Evolutionary conservation across 2,329 filamentous ascomycete species (phyloP).

Genomic region (Ophiostoma novo-ulmi): DNA sequence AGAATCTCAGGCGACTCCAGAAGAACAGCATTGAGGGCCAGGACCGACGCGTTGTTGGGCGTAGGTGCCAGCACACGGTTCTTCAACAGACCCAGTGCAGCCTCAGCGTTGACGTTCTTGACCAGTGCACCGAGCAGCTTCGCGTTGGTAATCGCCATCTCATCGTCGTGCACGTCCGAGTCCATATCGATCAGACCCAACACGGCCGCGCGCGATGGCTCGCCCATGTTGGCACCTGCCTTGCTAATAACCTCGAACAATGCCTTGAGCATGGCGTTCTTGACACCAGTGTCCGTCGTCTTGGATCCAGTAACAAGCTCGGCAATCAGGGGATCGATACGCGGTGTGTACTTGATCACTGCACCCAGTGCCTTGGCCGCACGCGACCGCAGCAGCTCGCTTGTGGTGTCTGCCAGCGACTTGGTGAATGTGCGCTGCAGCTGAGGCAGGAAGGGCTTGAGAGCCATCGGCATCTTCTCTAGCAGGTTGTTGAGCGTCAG

Average conservation of each 20-base stretch:
- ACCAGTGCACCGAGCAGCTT: slow-evolving; percentile 84
- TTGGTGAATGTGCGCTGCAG: slow-evolving; percentile 96
- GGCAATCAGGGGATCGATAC: slow-evolving; percentile 86
- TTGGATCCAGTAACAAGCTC: slow-evolving; percentile 95
- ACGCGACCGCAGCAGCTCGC: slow-evolving; percentile 77
- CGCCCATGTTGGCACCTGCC: slow-evolving; percentile 90
- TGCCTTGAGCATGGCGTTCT: slow-evolving; percentile 93
- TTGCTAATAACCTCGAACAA: slow-evolving; percentile 95
- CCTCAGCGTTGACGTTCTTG: slow-evolving; percentile 73
- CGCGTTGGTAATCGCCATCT: slow-evolving; percentile 84
- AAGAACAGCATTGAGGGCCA: slow-evolving; percentile 84
- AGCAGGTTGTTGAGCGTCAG: slow-evolving; percentile 90
- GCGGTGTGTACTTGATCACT: slow-evolving; percentile 88
- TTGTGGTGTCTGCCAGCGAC: slow-evolving; percentile 86
- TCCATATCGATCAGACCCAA: slow-evolving; percentile 84
- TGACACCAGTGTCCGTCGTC: slow-evolving; percentile 79
- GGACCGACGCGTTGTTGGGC: slow-evolving; percentile 70
- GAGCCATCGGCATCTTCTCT: slow-evolving; percentile 90
- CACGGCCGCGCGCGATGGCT: slow-evolving; percentile 79
- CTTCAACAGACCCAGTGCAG: slow-evolving; percentile 55
- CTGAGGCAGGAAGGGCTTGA: slow-evolving; percentile 96
- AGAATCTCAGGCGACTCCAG: slow-evolving; percentile 71
- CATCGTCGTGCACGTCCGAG: slow-evolving; percentile 64
- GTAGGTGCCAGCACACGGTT: slow-evolving; percentile 73
- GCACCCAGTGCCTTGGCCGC: slow-evolving; percentile 93